These are phyloP conservation scores for Afroboletus lepidellus DNA, from an alignment of 1,284 basidiomycete genomes.

Conservation along the genomic window DNA sequence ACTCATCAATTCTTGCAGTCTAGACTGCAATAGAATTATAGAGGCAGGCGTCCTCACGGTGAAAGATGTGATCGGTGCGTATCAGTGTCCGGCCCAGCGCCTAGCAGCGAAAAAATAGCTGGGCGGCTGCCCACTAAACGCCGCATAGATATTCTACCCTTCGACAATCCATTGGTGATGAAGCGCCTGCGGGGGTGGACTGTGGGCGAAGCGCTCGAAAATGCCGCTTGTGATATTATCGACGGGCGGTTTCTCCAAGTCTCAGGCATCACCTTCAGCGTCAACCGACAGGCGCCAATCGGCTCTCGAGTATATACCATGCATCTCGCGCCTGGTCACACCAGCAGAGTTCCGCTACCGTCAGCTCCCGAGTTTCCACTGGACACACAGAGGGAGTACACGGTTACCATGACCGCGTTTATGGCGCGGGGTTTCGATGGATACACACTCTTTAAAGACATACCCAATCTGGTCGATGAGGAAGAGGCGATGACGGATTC, in stretches of 20 bases:
- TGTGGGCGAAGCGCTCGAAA: constrained; percentile 15
- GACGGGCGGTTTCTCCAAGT: constrained; percentile 16
- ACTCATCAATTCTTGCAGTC: constrained; percentile 8
- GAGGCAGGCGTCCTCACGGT: constrained; percentile 5
- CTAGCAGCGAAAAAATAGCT: not conserved
- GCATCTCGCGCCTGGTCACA: constrained; percentile 5
- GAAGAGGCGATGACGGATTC: constrained; percentile 17
- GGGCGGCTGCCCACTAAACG: not conserved
- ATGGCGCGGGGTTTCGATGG: constrained; percentile 16
- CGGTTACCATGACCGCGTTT: constrained; percentile 12
- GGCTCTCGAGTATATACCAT: constrained; percentile 5
- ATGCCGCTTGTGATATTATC: constrained; percentile 10
- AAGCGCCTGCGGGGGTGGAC: constrained; percentile 6
- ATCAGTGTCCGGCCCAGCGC: not conserved
- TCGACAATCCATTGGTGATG: constrained; percentile 13
- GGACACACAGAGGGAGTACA: not conserved
- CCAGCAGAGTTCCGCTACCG: not conserved
- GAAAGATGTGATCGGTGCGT: constrained; percentile 19
- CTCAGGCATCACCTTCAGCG: constrained; percentile 12
- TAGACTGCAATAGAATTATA: constrained; percentile 11
- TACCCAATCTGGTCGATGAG: constrained; percentile 1
- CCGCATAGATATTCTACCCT: constrained; percentile 8
- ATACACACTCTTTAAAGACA: constrained; percentile 6
- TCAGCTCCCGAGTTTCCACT: not conserved
- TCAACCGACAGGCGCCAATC: constrained; percentile 10